Evolutionary conservation across 108 stramenopile species (phyloP), one percentile per base, ranked within the genome.

Genomic region (Nannochloropsis oceanica): DNA sequence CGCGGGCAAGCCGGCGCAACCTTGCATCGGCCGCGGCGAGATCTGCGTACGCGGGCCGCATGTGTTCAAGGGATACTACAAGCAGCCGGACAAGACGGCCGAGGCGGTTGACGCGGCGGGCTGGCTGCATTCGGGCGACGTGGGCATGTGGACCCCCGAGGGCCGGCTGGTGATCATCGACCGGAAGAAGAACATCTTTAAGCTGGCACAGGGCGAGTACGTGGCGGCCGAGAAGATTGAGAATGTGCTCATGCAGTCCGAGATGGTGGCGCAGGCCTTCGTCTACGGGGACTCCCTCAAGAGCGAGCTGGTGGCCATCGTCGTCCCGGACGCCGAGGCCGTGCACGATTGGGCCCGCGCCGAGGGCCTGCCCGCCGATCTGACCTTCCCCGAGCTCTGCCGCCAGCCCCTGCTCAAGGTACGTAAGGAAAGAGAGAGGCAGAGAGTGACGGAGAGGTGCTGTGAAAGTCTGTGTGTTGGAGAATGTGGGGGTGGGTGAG

Each of bases 161-260:
- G 96, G 98, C 11, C 90, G 93, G 79, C 91, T 99, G 46, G 81
- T 95, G 83, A 97, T 99, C 82, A 96, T 99, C 85, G 98, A 84
- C 59, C 59, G 84, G 46, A 43, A 25, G n/a, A 84, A 97, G 93
- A 95, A 97, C 85, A 91, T 96, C 79, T 94, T 96, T 90, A 96
- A 96, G 90, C 91, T 96, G 83, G 94, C 93, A 85, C 93, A 94
- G 84, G 96, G 96, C 25, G 96, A 97, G 88, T 97, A 97, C 88
- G 92, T 97, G 79, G 96, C 97, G 24, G 94, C 97, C 11, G 98
- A 99, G 89, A 97, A 97, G 93, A 92, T 99, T 84, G 98, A 99
- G 90, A 96, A 97, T 87, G 89, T 95, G n/a, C 82, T 95, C 79
- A 90, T 91, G 12, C 94, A 90, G 86, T 94, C 94, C 44, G 85